phyloP scores from a whole-genome alignment of 495 filamentous ascomycete species.

The Haplographium delicatum region DNA sequence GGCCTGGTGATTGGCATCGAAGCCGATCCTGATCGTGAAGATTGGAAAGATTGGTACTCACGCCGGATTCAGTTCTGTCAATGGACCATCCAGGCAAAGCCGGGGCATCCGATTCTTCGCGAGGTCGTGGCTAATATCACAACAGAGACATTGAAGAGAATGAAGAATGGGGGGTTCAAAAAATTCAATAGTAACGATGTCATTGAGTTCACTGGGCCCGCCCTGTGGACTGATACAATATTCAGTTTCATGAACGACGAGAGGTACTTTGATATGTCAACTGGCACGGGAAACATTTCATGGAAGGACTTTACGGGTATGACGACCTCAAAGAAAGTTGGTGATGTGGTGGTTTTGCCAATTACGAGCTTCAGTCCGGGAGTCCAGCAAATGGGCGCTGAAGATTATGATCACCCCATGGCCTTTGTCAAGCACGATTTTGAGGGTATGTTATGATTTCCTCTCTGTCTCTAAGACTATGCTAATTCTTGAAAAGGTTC shows the following conservation, averaged over 20 bases:
- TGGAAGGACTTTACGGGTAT: slow-evolving; percentile 89
- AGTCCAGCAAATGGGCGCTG: slow-evolving; percentile 89
- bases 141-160: slow-evolving; percentile 69
- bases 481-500: slow-evolving; percentile 46
- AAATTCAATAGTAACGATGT: slow-evolving; percentile 67
- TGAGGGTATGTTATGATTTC: slow-evolving; percentile 56
- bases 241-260: slow-evolving; percentile 92
- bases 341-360: slow-evolving; percentile 87
- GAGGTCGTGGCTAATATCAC: slow-evolving; percentile 87
- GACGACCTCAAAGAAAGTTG: slow-evolving; percentile 73
- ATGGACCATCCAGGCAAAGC: slow-evolving; percentile 96
- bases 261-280: slow-evolving; percentile 77
- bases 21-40: slow-evolving; percentile 85
- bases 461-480: neutral
- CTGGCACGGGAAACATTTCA: slow-evolving; percentile 67
- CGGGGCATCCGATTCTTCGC: slow-evolving; percentile 85
- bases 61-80: slow-evolving; percentile 97
- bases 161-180: slow-evolving; percentile 61
- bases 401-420: slow-evolving; percentile 87
- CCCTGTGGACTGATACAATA: slow-evolving; percentile 88
- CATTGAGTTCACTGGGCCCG: slow-evolving; percentile 95
- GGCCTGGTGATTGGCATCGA: slow-evolving; percentile 93
- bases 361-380: slow-evolving; percentile 98
- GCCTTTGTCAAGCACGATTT: slow-evolving; percentile 98
- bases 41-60: slow-evolving; percentile 95